phyloP scores from a whole-genome alignment of 2,329 filamentous ascomycete genomes.

The Stemphylium lycopersici region DNA sequence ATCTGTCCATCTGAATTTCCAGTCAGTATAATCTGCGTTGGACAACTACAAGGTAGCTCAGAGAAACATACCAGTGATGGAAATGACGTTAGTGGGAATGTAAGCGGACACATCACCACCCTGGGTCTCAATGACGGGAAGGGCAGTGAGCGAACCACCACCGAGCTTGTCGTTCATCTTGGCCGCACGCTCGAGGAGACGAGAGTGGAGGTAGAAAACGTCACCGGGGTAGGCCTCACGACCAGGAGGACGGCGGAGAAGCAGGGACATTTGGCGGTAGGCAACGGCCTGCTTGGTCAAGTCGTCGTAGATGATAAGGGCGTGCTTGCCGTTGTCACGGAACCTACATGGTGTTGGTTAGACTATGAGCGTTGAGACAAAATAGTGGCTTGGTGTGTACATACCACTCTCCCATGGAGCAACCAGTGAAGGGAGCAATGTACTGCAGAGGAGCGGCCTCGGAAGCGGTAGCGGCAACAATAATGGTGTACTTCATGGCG shows the following conservation, averaged over 20 bases:
- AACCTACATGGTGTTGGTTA: conserved; percentile 54
- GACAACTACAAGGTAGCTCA: neutral
- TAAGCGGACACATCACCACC: conserved; percentile 99
- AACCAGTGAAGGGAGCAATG: conserved; percentile 87
- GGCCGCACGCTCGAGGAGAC: conserved; percentile 98
- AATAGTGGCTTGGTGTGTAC: neutral
- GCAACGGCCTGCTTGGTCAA: conserved; percentile 97
- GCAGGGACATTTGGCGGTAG: conserved; percentile 98
- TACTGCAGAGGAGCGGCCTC: conserved; percentile 93
- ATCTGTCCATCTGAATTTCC: conserved; percentile 77
- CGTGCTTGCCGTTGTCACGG: conserved; percentile 84
- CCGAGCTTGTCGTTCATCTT: conserved; percentile 98
- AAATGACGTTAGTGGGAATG: conserved; percentile 99
- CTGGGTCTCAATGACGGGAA: conserved; percentile 95
- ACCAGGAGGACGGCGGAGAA: conserved; percentile 95
- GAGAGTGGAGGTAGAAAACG: conserved; percentile 57
- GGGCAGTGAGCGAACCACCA: conserved; percentile 94
- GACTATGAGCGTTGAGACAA: neutral
- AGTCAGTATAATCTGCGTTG: neutral
- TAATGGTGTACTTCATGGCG: conserved; percentile 95
- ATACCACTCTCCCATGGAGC: conserved; percentile 56
- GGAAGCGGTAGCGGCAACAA: conserved; percentile 95
- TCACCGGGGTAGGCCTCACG: conserved; percentile 99
- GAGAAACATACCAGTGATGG: conserved; percentile 72
- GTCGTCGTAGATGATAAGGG: conserved; percentile 92